Conservation (phyloP, 2,329 filamentous ascomycete species). For the Didymella arachidicola region DNA sequence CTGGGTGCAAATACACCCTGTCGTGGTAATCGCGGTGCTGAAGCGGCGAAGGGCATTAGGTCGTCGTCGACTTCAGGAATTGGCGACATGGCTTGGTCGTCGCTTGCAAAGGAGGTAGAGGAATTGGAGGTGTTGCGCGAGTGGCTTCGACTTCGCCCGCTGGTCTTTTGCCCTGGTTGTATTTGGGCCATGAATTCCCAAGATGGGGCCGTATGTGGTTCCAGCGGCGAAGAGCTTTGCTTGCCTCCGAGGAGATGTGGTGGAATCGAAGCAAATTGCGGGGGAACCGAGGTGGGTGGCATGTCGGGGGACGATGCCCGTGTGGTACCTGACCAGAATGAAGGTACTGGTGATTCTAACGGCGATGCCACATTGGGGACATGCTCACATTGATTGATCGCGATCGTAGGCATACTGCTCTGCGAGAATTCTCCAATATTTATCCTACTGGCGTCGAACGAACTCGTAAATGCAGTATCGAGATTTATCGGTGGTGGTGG, state of each 20-base stretch:
- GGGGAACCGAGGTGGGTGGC: constrained; percentile 39
- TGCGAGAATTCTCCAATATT: constrained; percentile 28
- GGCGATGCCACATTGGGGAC: constrained; percentile 39
- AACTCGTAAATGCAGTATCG: constrained; percentile 38
- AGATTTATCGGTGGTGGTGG: constrained; percentile 35
- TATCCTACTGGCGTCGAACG: constrained; percentile 25
- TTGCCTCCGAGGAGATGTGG: constrained; percentile 29
- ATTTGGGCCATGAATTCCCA: constrained; percentile 48
- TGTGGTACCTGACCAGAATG: constrained; percentile 49
- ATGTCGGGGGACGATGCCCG: constrained; percentile 47
- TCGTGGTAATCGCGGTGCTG: constrained; percentile 38
- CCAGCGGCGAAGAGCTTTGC: constrained; percentile 33
- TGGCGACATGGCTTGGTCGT: constrained; percentile 40
- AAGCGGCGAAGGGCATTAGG: constrained; percentile 35
- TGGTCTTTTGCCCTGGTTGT: constrained; percentile 5
- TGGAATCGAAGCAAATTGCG: constrained; percentile 30
- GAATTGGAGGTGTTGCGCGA: constrained; percentile 47
- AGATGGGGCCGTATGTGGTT: constrained; percentile 43
- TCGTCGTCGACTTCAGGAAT: constrained; percentile 44
- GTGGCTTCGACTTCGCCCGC: constrained; percentile 36
- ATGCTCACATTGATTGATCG: constrained; percentile 49
- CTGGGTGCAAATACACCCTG: constrained; percentile 45
- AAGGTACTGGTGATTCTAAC: constrained; percentile 47
- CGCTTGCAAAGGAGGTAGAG: constrained; percentile 39
- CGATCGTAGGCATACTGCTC: constrained; percentile 45